Percentiles rank a stretch among this genome's conserved stretches.
These are phyloP conservation scores for Aspergillus biplanus DNA, from an alignment of 495 filamentous ascomycete species.

Conservation along the genomic window DNA sequence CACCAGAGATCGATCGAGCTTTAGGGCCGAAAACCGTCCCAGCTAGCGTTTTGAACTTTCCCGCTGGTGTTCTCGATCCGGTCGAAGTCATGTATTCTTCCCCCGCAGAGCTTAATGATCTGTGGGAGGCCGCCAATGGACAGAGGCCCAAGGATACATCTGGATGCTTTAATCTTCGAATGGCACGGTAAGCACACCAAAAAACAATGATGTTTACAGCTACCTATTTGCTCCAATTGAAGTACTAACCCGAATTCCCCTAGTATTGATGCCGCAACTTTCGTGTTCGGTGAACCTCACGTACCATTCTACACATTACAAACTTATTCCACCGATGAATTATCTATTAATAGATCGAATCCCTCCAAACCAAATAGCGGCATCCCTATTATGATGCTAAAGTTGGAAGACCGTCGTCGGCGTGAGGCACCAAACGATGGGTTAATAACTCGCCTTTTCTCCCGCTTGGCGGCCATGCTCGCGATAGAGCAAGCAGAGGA, in stretches of 20 bases:
- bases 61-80: slow-evolving; percentile 38
- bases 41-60: slow-evolving; percentile 51
- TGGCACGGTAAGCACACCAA: slow-evolving; percentile 42
- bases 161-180: slow-evolving; percentile 48
- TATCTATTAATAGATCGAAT: slow-evolving; percentile 43
- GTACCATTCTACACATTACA: slow-evolving; percentile 52
- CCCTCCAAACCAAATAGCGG: slow-evolving; percentile 41
- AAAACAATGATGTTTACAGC: background rate
- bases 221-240: background rate
- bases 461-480: slow-evolving; percentile 68
- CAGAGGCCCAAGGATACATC: slow-evolving; percentile 43
- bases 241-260: slow-evolving; percentile 21
- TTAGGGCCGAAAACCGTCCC: slow-evolving; percentile 51
- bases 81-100: slow-evolving; percentile 46
- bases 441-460: slow-evolving; percentile 74
- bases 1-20: slow-evolving; percentile 43
- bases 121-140: slow-evolving; percentile 62
- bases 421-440: slow-evolving; percentile 66
- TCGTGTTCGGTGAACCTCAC: slow-evolving; percentile 42
- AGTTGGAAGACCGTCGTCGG: slow-evolving; percentile 59
- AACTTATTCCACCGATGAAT: slow-evolving; percentile 44
- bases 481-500: slow-evolving; percentile 65
- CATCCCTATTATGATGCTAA: slow-evolving; percentile 59
- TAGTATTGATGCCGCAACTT: slow-evolving; percentile 40
- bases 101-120: slow-evolving; percentile 44